Conservation (phyloP, 2,329 filamentous ascomycete species). For the Sporothrix brasiliensis region DNA sequence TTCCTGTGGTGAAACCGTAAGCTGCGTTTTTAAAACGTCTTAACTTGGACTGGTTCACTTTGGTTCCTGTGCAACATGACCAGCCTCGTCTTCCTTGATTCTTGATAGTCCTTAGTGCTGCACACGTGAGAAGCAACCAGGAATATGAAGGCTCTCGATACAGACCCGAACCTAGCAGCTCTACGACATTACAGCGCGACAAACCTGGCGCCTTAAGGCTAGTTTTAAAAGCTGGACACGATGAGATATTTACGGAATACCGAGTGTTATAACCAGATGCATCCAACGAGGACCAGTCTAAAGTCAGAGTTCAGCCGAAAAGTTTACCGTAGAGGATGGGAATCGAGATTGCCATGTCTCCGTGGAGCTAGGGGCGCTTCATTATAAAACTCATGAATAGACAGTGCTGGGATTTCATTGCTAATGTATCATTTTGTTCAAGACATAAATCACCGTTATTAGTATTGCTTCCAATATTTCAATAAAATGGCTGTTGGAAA, state of each 20-base stretch:
- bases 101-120: not conserved
- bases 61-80: not conserved
- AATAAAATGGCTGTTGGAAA: too few species aligned
- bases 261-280: not conserved
- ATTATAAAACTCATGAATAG: too few species aligned
- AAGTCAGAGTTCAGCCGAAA: too few species aligned
- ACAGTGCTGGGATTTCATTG: too few species aligned
- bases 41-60: not conserved
- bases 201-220: not conserved
- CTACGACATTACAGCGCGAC: not conserved
- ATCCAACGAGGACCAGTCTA: not conserved
- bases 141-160: not conserved
- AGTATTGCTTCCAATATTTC: too few species aligned
- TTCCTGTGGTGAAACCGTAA: slow-evolving; percentile 14
- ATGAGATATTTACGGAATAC: not conserved
- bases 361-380: too few species aligned
- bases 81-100: not conserved
- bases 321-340: too few species aligned
- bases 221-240: not conserved
- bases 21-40: not conserved
- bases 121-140: not conserved
- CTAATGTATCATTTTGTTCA: too few species aligned
- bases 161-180: not conserved
- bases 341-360: too few species aligned
- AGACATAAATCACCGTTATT: too few species aligned